These are phyloP conservation scores for Colletotrichum sp. DNA, from an alignment of 2,329 filamentous ascomycete species.

Conservation along the genomic window DNA sequence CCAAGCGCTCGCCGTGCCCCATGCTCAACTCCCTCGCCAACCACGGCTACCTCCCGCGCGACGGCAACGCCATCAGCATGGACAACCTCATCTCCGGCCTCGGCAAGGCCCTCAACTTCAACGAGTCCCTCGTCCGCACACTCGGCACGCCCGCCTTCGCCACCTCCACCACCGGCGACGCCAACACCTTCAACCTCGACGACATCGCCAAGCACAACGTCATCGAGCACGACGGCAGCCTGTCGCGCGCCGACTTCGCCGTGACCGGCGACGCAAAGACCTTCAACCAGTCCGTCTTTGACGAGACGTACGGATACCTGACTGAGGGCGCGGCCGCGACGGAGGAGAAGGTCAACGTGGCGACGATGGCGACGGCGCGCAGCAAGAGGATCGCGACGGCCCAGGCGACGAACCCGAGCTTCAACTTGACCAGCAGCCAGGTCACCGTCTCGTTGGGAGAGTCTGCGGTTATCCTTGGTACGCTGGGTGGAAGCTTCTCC, in stretches of 20 bases:
- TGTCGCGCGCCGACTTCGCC: slow-evolving; percentile 31
- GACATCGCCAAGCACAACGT: slow-evolving; percentile 25
- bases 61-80: slow-evolving; percentile 23
- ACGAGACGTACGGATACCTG: slow-evolving; percentile 18
- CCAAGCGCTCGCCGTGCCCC: slow-evolving; percentile 45
- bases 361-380: slow-evolving; percentile 30
- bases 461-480: slow-evolving; percentile 23
- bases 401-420: slow-evolving; percentile 12
- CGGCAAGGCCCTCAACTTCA: slow-evolving; percentile 22
- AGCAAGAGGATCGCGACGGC: slow-evolving; percentile 28
- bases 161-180: slow-evolving; percentile 22
- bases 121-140: slow-evolving; percentile 25
- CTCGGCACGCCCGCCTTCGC: slow-evolving; percentile 38
- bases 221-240: slow-evolving; percentile 37
- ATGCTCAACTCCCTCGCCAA: slow-evolving; percentile 29
- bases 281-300: slow-evolving; percentile 31
- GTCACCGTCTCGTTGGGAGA: slow-evolving; percentile 22
- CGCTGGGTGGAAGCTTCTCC: slow-evolving; percentile 20
- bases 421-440: slow-evolving; percentile 24
- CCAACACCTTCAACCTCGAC: slow-evolving; percentile 23
- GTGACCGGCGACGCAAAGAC: slow-evolving; percentile 33
- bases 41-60: slow-evolving; percentile 26
- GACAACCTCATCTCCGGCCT: slow-evolving; percentile 23
- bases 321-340: slow-evolving; percentile 20
- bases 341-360: slow-evolving; percentile 25